These are phyloP conservation scores for Lecanosticta acicola DNA, from an alignment of 2,329 filamentous ascomycete genomes.

Conservation along the genomic window DNA sequence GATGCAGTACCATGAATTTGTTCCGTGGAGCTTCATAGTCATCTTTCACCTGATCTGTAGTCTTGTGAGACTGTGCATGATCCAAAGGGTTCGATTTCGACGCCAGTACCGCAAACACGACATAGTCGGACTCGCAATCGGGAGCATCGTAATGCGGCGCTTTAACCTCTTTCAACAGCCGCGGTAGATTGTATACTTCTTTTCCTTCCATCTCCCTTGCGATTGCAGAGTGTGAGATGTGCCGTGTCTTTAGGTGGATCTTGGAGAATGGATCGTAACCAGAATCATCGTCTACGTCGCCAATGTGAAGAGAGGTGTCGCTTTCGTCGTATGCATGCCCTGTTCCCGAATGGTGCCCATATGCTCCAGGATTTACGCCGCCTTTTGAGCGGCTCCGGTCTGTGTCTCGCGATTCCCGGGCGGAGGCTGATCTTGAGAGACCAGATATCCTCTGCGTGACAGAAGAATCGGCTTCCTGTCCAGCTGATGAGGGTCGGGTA, in stretches of 20 bases:
- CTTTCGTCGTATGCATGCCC: constrained; percentile 16
- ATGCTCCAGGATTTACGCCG: constrained; percentile 7
- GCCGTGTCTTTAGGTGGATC: constrained; percentile 74
- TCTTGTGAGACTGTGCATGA: constrained; percentile 45
- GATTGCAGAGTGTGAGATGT: constrained; percentile 74
- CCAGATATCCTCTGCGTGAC: neutral
- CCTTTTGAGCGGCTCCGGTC: constrained; percentile 5
- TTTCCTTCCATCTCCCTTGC: constrained; percentile 73
- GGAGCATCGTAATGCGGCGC: constrained; percentile 73
- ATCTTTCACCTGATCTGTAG: constrained; percentile 44
- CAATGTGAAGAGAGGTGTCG: constrained; percentile 13
- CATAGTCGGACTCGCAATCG: constrained; percentile 80
- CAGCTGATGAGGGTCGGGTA: constrained; percentile 15
- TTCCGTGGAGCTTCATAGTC: constrained; percentile 51
- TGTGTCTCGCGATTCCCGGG: constrained; percentile 8
- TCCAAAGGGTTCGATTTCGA: constrained; percentile 77
- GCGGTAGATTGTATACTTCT: constrained; percentile 70
- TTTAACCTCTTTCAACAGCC: constrained; percentile 75
- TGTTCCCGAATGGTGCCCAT: constrained; percentile 10
- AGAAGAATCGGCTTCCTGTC: constrained; percentile 1
- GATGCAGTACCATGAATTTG: constrained; percentile 87
- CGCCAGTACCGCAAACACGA: constrained; percentile 81
- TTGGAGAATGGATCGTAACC: constrained; percentile 83
- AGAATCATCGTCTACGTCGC: constrained; percentile 30
- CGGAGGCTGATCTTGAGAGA: constrained; percentile 12